These are phyloP conservation scores for Acanthamoeba rhysodes DNA, from an alignment of 208 protist species.

Conservation along the genomic window DNA sequence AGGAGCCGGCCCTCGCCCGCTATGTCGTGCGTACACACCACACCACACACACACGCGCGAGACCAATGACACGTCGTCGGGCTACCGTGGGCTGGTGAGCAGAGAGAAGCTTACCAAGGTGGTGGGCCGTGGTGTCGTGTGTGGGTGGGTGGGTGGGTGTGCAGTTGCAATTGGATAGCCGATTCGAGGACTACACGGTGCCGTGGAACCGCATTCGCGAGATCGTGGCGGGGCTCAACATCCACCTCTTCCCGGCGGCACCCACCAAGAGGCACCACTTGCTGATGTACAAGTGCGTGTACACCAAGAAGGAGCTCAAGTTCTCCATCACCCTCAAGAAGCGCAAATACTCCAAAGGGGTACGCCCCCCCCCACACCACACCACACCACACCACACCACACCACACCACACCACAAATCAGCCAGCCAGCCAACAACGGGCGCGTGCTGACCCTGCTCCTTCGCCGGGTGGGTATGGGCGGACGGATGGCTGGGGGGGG, in stretches of 20 bases:
- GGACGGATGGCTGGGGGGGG: no score
- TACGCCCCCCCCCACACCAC: background rate
- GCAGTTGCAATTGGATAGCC: conserved; percentile 36
- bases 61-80: background rate
- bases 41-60: background rate
- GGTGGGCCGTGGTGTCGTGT: background rate
- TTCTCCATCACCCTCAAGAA: conserved; percentile 65
- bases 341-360: conserved; percentile 51
- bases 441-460: background rate
- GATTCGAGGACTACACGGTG: conserved; percentile 53
- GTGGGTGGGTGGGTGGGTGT: background rate
- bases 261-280: conserved; percentile 59
- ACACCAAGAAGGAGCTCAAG: conserved; percentile 69
- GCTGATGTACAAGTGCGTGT: conserved; percentile 66
- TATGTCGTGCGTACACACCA: conserved; percentile 18
- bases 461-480: background rate
- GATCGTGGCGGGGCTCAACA: conserved; percentile 31
- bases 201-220: conserved; percentile 39
- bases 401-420: background rate
- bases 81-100: background rate
- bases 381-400: no score
- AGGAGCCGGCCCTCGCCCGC: conserved; percentile 48
- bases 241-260: conserved; percentile 2
- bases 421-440: no score
- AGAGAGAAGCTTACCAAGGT: background rate